Base-by-base conservation (phyloP, 1,139 yeast genomes). In the Kodamaea anthophila region DNA sequence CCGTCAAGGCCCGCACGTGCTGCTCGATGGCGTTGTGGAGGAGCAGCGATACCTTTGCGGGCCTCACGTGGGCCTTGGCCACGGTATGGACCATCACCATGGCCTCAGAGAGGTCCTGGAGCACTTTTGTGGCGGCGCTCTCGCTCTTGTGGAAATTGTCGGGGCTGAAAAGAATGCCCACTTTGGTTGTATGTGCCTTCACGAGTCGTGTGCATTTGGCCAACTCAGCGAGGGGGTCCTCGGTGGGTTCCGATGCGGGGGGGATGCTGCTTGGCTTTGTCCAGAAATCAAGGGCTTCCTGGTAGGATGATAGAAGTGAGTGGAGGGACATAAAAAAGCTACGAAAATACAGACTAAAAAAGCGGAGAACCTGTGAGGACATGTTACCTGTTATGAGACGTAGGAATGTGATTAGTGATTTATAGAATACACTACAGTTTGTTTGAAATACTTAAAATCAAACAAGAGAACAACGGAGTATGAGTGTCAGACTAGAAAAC, bases 161-260 rank as follows among this genome's bases (percentile, higher is more conserved):
- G 1, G 87, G 83, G 42, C 77, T 74, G 53, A 77, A 80, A 1
- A 85, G 71, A 23, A 85, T 74, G 5, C 94, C 94, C 3, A 82
- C 63, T 51, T 83, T 84, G 3, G 94, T 84, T 2, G 81, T 65
- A 49, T 83, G 88, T 2, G 94, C 91, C 51, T 69, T 76, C n/a
- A 80, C 61, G 25, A 85, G 58, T 34, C 70, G 63, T 19, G 74
- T 53, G 9, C 81, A 51, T 47, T 84, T 85, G 8, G 49, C 51
- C 15, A 83, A 47, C 43, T 84, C 94, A 10, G 56, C 60, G 13
- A 73, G 46, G 9, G 86, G 80, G 9, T 59, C 45, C 5, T 43
- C 45, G 4, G 71, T 65, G 18, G 13, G 12, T 15, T 16, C 4
- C 12, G 5, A 9, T 15, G 10, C 20, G 3, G 70, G 40, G 31